phyloP scores from a whole-genome alignment of 1,139 yeast genomes.

The Yamadazyma membranifaciens region DNA sequence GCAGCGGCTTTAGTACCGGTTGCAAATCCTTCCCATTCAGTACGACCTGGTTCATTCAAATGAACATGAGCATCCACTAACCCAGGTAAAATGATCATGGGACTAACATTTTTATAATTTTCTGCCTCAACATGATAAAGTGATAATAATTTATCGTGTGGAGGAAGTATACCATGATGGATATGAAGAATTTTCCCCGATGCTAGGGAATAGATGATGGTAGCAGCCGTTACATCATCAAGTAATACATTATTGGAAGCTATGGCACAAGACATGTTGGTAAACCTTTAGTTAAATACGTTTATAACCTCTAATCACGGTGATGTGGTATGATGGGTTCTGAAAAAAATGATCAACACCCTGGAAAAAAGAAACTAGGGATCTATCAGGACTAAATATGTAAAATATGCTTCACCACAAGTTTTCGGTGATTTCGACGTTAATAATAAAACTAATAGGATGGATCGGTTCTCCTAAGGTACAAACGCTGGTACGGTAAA shows the following conservation, averaged over 20 bases:
- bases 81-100: slow-evolving; percentile 78
- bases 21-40: slow-evolving; percentile 95
- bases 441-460: too few species aligned
- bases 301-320: too few species aligned
- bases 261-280: slow-evolving; percentile 61
- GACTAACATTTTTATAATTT: slow-evolving; percentile 56
- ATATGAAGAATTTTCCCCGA: slow-evolving; percentile 67
- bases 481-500: too few species aligned
- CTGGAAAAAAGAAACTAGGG: too few species aligned
- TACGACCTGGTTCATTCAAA: slow-evolving; percentile 89
- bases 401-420: too few species aligned
- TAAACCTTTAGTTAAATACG: too few species aligned
- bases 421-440: too few species aligned
- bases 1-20: slow-evolving; percentile 93
- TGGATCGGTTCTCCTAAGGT: too few species aligned
- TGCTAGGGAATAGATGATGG: slow-evolving; percentile 59
- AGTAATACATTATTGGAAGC: slow-evolving; percentile 65
- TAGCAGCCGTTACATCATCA: slow-evolving; percentile 56
- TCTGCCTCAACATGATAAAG: slow-evolving; percentile 41
- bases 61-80: slow-evolving; percentile 93
- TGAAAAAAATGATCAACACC: too few species aligned
- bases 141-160: slow-evolving; percentile 36
- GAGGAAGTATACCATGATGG: slow-evolving; percentile 23
- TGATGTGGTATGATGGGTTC: not conserved
- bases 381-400: too few species aligned